Evolutionary conservation across 805 yeast genomes (phyloP), one percentile per base, ranked within the genome.

Genomic region (Cyberlindnera euphorbiiphila): DNA sequence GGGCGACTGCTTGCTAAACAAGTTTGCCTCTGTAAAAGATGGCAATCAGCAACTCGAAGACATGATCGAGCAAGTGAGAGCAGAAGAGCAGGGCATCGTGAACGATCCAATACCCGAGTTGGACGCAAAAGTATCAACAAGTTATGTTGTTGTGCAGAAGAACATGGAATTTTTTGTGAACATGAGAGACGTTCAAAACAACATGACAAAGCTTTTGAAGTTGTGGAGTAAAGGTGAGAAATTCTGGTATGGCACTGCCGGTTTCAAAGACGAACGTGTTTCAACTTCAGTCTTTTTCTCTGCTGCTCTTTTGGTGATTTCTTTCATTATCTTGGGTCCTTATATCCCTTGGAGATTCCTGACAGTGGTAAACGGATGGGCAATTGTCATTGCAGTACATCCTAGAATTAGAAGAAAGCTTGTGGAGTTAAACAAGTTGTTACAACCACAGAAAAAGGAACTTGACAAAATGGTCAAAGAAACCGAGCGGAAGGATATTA

Each of bases 141-240:
- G 49, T n/a, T 39, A 49, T 4, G 47, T 39, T 5, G 16, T 48
- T 9, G 40, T 60, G n/a, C 54, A 51, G 21, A 54, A 54, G 35
- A 62, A 67, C 15, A 59, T 65, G 55, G 73, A 69, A 32, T 60
- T 71, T 34, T 47, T 69, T 4, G 56, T 78, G 41, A 85, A 81
- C 48, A 69, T 85, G 78, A 69, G 85, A 40, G 91, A 85, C 52
- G 64, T 85, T 19, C 95, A 86, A 56, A 76, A 77, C 43, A 59
- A 77, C 24, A 74, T 85, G 13, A 65, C 81, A 0, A 74, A 72
- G 36, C 41, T 81, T 7, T 66, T 85, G 18, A 60, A 65, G 12
- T 53, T 68, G 0, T 61, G 76, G 35, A 78, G 79, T 15, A 58
- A 62, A 13, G 57, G 73, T 7, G 87, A 84, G 41, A 61, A 62